phyloP scores from a whole-genome alignment of 495 filamentous ascomycete species.

The Extremus antarcticus region DNA sequence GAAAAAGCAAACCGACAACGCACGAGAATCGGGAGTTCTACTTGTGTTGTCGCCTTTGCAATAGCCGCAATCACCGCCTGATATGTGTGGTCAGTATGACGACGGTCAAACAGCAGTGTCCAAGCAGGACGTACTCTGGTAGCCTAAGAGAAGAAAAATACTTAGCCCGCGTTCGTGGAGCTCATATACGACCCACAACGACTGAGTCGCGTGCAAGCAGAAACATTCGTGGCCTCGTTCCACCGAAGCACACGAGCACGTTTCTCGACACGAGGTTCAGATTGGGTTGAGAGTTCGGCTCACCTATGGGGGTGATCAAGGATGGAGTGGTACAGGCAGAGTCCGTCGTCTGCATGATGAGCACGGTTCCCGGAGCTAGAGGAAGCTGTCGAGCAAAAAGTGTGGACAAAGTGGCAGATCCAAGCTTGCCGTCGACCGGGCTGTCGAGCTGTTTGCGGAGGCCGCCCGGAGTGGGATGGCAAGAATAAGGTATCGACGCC shows the following conservation, averaged over 20 bases:
- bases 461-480: too few species aligned
- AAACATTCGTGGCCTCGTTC: neutral
- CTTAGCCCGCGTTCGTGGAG: slow-evolving; percentile 4
- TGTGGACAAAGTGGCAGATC: too few species aligned
- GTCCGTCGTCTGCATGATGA: slow-evolving; percentile 13
- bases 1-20: slow-evolving; percentile 15
- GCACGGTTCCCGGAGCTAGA: neutral
- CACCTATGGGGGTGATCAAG: slow-evolving; percentile 17
- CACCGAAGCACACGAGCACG: neutral
- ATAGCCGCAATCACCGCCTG: slow-evolving; percentile 30
- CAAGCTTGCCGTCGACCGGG: neutral
- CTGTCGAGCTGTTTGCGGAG: too few species aligned
- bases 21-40: slow-evolving; percentile 32
- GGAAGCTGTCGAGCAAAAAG: neutral
- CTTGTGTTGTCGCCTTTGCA: slow-evolving; percentile 29
- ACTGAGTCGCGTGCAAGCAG: neutral
- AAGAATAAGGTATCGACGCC: too few species aligned
- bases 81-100: neutral
- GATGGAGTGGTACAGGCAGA: neutral
- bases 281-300: slow-evolving; percentile 6
- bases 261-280: neutral
- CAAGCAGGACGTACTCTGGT: slow-evolving; percentile 11
- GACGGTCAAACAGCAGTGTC: too few species aligned
- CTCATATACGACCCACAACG: neutral
- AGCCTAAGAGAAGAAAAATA: slow-evolving; percentile 21